Evolutionary conservation across 768 basidiomycete species (phyloP), one percentile per base, ranked within the genome.

Genomic region (Kwoniella europaea): DNA sequence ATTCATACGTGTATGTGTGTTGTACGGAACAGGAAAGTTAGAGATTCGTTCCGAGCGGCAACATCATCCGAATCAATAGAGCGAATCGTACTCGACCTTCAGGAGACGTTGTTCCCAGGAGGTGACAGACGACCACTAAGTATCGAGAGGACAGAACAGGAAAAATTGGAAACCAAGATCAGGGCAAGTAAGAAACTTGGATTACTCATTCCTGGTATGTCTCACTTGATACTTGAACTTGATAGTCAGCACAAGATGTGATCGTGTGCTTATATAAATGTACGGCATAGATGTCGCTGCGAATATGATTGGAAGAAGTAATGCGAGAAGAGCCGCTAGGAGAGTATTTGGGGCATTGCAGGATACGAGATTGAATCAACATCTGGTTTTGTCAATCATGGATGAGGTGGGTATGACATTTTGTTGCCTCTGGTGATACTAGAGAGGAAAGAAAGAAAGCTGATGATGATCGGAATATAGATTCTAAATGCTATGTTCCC

Each of bases 231-330:
- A 29, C 29, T 29, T 29, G 29, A 29, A 6, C 35, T 35, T 0
- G 6, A 5, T 7, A 7, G 4, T 35, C 35, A 35, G 35, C 6
- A 35, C 35, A 0, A 35, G 35, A 7, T 35, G 35, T 35, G 35
- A 7, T 5, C 6, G 35, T 35, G 6, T 7, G 35, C 35, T 35
- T 0, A 35, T 35, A 29, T 35, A 0, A 7, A 35, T 35, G 35
- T 35, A 41, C 20, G 41, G 46, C 20, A 4, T 74, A 97, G 96
- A 98, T 79, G 84, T 98, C 63, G 94, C 93, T 42, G 93, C 96
- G 7, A 98, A 97, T 77, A 94, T 98, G 91, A 98, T 98, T 74
- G 97, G 97, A n/a, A 88, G 94, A 41, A 91, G 92, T 3, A 98
- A 99, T 80, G 94, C 96, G 18, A 89, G 94, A 13, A 88, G 94